These are phyloP conservation scores for Oidium heveae DNA, from an alignment of 2,329 filamentous ascomycete species.

Conservation along the genomic window DNA sequence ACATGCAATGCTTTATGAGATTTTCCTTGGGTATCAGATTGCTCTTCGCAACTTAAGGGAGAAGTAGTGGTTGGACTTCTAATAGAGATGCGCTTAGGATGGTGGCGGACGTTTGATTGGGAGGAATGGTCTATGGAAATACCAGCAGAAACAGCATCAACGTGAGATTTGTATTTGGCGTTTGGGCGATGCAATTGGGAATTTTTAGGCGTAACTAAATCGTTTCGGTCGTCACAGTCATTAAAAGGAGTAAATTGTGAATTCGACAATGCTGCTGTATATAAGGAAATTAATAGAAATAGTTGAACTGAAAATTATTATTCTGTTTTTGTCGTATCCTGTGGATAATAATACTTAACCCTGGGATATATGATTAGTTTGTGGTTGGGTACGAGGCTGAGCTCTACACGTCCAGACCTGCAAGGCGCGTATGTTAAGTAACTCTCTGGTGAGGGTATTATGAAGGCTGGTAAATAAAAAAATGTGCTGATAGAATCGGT, in stretches of 20 bases:
- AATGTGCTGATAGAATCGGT: too few species aligned
- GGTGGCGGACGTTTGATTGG: slow-evolving; percentile 3
- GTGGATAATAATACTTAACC: too few species aligned
- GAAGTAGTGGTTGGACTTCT: slow-evolving; percentile 12
- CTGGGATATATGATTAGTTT: too few species aligned
- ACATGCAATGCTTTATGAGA: slow-evolving; percentile 32
- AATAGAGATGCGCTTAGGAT: slow-evolving; percentile 4
- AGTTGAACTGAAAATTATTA: too few species aligned
- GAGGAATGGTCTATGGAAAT: slow-evolving; percentile 9
- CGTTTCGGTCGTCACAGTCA: slow-evolving; percentile 15
- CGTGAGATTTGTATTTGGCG: slow-evolving; percentile 11
- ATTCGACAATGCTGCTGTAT: background rate
- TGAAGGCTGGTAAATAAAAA: too few species aligned
- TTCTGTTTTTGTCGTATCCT: too few species aligned
- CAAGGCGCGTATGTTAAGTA: too few species aligned
- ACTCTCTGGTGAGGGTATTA: too few species aligned
- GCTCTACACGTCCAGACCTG: too few species aligned
- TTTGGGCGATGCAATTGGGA: slow-evolving; percentile 13
- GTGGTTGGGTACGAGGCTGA: too few species aligned
- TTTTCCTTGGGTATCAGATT: slow-evolving; percentile 11
- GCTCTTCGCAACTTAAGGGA: slow-evolving; percentile 5
- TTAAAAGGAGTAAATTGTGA: slow-evolving; percentile 6
- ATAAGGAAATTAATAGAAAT: too few species aligned
- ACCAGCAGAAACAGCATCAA: slow-evolving; percentile 13
- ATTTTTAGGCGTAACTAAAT: slow-evolving; percentile 10